Evolutionary conservation across 495 filamentous ascomycete genomes (phyloP), one percentile per base, ranked within the genome.

Genomic region (Aspergillus saccharolyticus): DNA sequence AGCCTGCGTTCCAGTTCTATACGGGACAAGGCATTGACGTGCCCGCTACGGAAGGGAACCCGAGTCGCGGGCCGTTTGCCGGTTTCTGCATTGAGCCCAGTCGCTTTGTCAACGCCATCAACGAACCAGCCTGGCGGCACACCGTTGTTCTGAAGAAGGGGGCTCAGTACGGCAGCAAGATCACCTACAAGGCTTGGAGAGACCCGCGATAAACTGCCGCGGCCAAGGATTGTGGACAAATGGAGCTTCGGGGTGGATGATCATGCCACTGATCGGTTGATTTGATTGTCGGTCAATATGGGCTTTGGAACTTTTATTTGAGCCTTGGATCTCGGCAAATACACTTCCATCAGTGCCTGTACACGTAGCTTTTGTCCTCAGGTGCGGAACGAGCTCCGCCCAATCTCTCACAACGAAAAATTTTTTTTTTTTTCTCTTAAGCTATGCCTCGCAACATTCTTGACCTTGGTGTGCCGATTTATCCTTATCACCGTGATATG

Each of bases 1-100:
- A 97, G 73, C 94, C 94, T 1, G 90, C 92, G 0, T 97, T 96
- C 81, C 92, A 96, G 70, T 95, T 95, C 74, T 97, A 97, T 74
- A 95, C 90, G 0, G 94, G 91, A 46, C 87, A 89, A 63, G 84
- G 83, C 62, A 89, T 94, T 60, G 76, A 91, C 60, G 84, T 94
- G n/a, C 87, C 85, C 0, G 83, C 78, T 42, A 82, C 88, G 14
- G 84, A 80, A 15, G 86, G 84, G 0, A 66, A 82, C 15, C 82
- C 87, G 0, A 80, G 84, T 0, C 82, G 89, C 17, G 80, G 75
- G 0, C 63, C 83, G 10, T 80, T 89, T 42, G 80, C 85, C 17
- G 93, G 89, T 0, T 93, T 96, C 74, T 94, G 90, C 70, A 83
- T 96, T 19, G 94, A 98, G 75, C 91, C 93, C 0, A 89, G 89